Conservation (phyloP, 495 filamentous ascomycete species). For the Neohortaea acidophila region DNA sequence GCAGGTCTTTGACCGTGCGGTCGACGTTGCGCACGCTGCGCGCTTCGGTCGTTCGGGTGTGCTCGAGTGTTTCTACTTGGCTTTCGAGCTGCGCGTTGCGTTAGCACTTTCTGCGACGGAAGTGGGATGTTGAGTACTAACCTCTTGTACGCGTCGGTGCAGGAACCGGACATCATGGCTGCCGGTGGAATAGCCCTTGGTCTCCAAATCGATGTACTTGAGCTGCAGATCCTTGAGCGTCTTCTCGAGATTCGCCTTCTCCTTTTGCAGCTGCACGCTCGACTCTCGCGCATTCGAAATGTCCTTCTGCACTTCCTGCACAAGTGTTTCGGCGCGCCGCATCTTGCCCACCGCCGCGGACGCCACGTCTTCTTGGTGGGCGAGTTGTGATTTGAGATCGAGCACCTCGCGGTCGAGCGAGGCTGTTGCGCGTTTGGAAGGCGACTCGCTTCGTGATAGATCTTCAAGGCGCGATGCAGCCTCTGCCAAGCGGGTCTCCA, state of each 20-base stretch:
- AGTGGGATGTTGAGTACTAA: conserved; percentile 35
- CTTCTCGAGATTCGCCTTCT: conserved; percentile 85
- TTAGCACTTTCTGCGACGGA: too few relatives aligned
- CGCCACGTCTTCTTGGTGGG: conserved; percentile 87
- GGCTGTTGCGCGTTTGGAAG: conserved; percentile 82
- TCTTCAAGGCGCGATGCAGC: conserved; percentile 87
- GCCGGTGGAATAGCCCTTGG: conserved; percentile 85
- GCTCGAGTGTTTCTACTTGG: conserved; percentile 76
- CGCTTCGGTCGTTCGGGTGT: conserved; percentile 57
- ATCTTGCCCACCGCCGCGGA: conserved; percentile 92
- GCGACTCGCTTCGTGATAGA: conserved; percentile 58
- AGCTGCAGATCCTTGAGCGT: conserved; percentile 81
- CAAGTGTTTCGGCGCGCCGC: conserved; percentile 84
- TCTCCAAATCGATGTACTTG: conserved; percentile 81
- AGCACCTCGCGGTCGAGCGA: conserved; percentile 78
- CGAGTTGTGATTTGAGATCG: conserved; percentile 75
- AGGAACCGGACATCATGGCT: conserved; percentile 93
- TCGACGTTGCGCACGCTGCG: conserved; percentile 86
- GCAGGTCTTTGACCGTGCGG: conserved; percentile 83
- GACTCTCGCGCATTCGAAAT: conserved; percentile 78
- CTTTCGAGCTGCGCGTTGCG: conserved; percentile 54
- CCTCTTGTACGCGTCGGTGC: conserved; percentile 89
- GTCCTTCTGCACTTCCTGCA: conserved; percentile 84
- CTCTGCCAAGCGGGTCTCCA: conserved; percentile 77
- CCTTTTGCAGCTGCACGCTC: conserved; percentile 72